Percentiles rank a stretch among this genome's conserved stretches.
phyloP scores from a whole-genome alignment of 345 rosid genomes.

The Hibiscus trionum region DNA sequence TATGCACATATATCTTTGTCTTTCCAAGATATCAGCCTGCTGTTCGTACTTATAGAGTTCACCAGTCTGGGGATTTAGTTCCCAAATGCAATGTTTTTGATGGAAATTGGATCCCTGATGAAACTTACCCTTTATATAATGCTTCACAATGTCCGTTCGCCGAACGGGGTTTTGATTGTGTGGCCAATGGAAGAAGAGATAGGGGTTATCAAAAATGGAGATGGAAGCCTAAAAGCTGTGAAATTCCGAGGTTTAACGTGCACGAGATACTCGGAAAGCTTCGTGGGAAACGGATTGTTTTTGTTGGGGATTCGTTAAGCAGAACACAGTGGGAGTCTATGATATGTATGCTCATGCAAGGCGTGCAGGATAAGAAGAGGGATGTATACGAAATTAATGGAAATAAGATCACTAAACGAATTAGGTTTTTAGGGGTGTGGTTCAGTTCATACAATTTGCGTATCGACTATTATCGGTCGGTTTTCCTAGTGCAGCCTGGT shows the following conservation, averaged over 20 bases:
- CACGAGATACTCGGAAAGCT: constrained; percentile 35
- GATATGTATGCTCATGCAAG: constrained; percentile 64
- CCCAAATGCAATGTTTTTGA: constrained; percentile 39
- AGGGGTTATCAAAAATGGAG: constrained; percentile 46
- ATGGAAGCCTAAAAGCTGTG: constrained; percentile 68
- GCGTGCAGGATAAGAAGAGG: constrained; percentile 49
- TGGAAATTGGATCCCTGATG: constrained; percentile 57
- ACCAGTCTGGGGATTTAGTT: constrained; percentile 17
- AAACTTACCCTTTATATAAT: constrained; percentile 55
- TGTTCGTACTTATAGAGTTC: constrained; percentile 17
- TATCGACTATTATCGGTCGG: constrained; percentile 63
- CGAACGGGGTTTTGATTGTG: constrained; percentile 56
- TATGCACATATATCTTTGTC: constrained; percentile 34
- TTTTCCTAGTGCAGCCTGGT: constrained; percentile 55
- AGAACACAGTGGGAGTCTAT: constrained; percentile 77
- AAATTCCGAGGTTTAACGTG: constrained; percentile 44
- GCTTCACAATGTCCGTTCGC: constrained; percentile 57
- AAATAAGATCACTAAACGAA: constrained; percentile 44
- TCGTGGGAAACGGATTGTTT: constrained; percentile 56
- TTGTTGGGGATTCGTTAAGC: constrained; percentile 65
- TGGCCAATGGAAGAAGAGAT: constrained; percentile 62
- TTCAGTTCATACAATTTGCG: constrained; percentile 43
- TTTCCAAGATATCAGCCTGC: constrained; percentile 33
- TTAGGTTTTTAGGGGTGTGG: constrained; percentile 44
- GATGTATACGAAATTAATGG: constrained; percentile 55